Conservation (phyloP, 768 basidiomycete species). For the Suillus subluteus region DNA sequence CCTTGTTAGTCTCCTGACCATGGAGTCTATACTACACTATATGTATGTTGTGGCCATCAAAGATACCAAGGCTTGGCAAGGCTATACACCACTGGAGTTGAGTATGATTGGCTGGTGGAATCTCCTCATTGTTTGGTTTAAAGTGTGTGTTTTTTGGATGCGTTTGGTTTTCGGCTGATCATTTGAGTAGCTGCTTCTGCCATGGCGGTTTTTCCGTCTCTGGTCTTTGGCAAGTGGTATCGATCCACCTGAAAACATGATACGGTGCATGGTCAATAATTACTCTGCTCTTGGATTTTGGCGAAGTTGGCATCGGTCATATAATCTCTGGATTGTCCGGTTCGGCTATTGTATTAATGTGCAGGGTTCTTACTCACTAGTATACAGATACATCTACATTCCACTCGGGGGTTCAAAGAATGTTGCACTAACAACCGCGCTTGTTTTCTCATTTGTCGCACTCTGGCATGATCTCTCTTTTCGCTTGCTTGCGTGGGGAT, state of each 20-base stretch:
- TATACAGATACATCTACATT: conserved; percentile 85
- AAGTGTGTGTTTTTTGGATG: conserved; percentile 52
- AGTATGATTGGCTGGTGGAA: conserved; percentile 98
- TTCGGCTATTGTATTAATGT: conserved; percentile 34
- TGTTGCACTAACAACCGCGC: conserved; percentile 61
- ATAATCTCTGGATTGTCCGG: conserved; percentile 95
- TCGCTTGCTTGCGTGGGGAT: conserved; percentile 90
- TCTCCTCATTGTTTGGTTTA: conserved; percentile 93
- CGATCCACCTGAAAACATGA: conserved; percentile 98
- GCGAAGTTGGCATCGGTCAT: conserved; percentile 95
- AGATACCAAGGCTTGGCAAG: conserved; percentile 80
- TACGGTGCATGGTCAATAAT: conserved; percentile 98
- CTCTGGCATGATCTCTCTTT: conserved; percentile 96
- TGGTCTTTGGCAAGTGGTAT: conserved; percentile 90
- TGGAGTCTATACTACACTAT: conserved; percentile 90
- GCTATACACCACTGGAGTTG: conserved; percentile 77
- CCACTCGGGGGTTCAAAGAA: conserved; percentile 80
- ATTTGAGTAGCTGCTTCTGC: conserved; percentile 72
- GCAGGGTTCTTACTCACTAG: conserved; percentile 7
- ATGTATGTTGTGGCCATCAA: conserved; percentile 99
- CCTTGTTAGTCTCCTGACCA: conserved; percentile 68
- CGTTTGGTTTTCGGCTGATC: background rate
- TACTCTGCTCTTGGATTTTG: conserved; percentile 94
- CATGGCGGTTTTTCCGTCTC: conserved; percentile 96
- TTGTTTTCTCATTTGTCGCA: conserved; percentile 96